phyloP scores from a whole-genome alignment of 1,284 basidiomycete genomes.

The Coniophora puteana region DNA sequence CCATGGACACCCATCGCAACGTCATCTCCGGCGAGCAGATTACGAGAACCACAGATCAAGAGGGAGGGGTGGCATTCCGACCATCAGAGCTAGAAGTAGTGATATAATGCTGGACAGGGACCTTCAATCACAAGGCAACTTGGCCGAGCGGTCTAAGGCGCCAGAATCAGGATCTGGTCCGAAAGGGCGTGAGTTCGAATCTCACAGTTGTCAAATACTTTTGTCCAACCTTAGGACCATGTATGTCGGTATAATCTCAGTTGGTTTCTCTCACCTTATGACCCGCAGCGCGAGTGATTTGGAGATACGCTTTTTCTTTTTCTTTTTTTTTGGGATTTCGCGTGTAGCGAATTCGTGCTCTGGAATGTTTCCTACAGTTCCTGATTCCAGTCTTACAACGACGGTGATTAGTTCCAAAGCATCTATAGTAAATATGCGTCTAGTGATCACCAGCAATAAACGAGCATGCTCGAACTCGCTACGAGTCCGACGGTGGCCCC shows the following conservation, averaged over 20 bases:
- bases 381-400: not conserved
- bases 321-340: too few species aligned
- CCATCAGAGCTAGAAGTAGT: too few species aligned
- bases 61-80: too few species aligned
- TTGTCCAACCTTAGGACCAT: slow-evolving; percentile 13
- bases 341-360: too few species aligned
- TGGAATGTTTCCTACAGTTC: too few species aligned
- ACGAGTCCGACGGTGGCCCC: slow-evolving; percentile 16
- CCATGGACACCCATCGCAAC: slow-evolving; percentile 76
- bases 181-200: slow-evolving; percentile 46
- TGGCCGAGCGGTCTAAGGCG: slow-evolving; percentile 9
- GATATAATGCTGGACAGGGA: too few species aligned
- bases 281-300: too few species aligned
- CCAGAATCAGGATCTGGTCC: slow-evolving; percentile 26
- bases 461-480: slow-evolving; percentile 5
- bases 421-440: slow-evolving; percentile 3
- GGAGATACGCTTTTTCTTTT: too few species aligned
- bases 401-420: not conserved
- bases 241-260: too few species aligned
- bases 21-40: slow-evolving; percentile 2
- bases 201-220: slow-evolving; percentile 35
- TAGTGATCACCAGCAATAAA: slow-evolving; percentile 2
- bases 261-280: too few species aligned
- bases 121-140: too few species aligned
- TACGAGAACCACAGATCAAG: too few species aligned